phyloP scores from a whole-genome alignment of 1,284 basidiomycete genomes.

The Exobasidium rhododendri region DNA sequence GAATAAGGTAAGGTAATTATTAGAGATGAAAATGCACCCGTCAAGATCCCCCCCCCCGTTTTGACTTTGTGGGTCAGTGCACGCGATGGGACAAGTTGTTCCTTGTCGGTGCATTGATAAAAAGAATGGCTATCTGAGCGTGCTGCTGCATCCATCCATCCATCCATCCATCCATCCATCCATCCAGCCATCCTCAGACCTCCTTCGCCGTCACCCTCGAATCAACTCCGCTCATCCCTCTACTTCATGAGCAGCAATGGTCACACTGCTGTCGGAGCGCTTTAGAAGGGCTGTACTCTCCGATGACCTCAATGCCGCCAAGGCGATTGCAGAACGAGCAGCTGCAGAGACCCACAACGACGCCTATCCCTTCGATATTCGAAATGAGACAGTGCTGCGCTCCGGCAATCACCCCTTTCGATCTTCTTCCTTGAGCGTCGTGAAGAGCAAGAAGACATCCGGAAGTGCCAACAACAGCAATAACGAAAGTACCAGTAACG shows the following conservation, averaged over 20 bases:
- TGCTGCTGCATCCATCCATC: no score
- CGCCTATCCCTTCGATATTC: constrained; percentile 6
- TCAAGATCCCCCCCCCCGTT: no score
- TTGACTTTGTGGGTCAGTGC: no score
- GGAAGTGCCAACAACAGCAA: neutral
- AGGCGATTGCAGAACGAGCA: constrained; percentile 25
- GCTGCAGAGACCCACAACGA: neutral
- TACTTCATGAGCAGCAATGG: no score
- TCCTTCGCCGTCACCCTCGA: neutral
- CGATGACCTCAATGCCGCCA: constrained; percentile 28
- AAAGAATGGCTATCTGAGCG: no score
- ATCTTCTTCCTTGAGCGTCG: neutral
- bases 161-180: no score
- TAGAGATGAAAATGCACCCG: no score
- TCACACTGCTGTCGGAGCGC: constrained; percentile 32
- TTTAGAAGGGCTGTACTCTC: constrained; percentile 36
- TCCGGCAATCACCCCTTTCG: neutral
- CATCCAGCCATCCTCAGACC: neutral
- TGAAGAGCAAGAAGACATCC: neutral
- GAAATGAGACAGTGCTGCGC: neutral
- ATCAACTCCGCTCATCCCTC: no score
- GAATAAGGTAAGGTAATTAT: no score
- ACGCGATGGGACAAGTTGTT: no score
- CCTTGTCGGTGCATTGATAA: no score
- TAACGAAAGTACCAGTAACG: neutral